Base-by-base conservation (phyloP, 768 basidiomycete species). In the Amanita jacksonii region DNA sequence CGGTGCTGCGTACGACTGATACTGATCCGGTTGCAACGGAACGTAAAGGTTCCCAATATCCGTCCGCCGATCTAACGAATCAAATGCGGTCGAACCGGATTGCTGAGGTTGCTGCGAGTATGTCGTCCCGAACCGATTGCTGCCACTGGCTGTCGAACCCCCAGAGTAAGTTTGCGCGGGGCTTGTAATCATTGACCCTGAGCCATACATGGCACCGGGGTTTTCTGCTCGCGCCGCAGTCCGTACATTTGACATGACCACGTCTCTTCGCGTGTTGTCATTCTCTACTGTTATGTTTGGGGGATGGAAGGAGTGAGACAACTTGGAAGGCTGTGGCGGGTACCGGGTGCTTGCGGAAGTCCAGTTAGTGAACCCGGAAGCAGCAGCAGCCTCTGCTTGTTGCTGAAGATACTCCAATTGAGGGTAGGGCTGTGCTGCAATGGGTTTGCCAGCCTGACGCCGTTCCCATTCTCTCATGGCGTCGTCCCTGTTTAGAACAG, bases 381-480 rank as follows among this genome's bases (percentile, higher is more conserved):
- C 64, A 16, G 79, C 74, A 1, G 76, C 85, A 52, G 88, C 68
- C 62, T 89, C 88, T 1, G 90, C 93, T 58, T 97, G 93, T 59
- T 96, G 91, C 52, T 94, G 89, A 38, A 98, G 63, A 57, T 77
- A 88, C 58, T 94, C 92, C 25, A 98, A 70, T 55, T 92, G 90
- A 5, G 86, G 90, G 54, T 93, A 91, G 19, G 83, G 81, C 55
- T 83, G 79, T 12, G 79, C 75, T n/a, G 77, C 77, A 9, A 68
- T 63, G 1, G 76, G 71, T 54, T 83, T 84, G 13, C 82, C 87
- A 8, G 79, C 65, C 57, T 91, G 86, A 49, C 92, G 68, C 51
- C 91, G 65, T 63, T 98, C 96, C 94, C 94, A 98, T 64, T 97
- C 94, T 33, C 84, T 77, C 70, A 90, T 85, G 34, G 88, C 85